A percentile compares a stretch with the other conserved stretches of the same genome.
Conservation (phyloP, 257 asterid species). For the Solanum infundibuliforme region DNA sequence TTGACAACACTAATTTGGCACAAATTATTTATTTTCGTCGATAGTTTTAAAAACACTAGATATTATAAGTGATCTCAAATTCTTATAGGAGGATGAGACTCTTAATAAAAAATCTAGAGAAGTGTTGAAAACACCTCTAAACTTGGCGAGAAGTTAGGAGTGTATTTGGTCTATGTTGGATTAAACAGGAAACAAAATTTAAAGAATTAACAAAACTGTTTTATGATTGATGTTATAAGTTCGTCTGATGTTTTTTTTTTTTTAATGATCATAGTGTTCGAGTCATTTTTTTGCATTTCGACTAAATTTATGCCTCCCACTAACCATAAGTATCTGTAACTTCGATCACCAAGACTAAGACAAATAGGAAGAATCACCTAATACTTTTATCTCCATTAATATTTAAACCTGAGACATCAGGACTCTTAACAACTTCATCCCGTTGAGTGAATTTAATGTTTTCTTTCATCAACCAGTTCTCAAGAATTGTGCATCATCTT, state of each 20-base stretch:
- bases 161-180: not conserved
- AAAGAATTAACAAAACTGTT: not conserved
- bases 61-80: fast-evolving
- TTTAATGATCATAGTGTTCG: not conserved
- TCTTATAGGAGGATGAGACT: fast-evolving
- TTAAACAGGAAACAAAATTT: not conserved
- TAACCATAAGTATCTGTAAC: too few relatives aligned
- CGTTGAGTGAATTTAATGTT: not conserved
- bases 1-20: not conserved
- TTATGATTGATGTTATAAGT: not conserved
- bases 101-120: not conserved
- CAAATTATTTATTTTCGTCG: too few relatives aligned
- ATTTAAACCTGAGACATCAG: too few relatives aligned
- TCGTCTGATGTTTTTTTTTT: not conserved
- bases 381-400: not conserved
- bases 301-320: not conserved
- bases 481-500: not conserved
- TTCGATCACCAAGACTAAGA: not conserved
- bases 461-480: not conserved
- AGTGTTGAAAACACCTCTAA: not conserved
- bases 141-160: too few relatives aligned
- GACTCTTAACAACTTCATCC: not conserved
- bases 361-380: not conserved
- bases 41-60: too few relatives aligned
- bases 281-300: not conserved